phyloP scores from a whole-genome alignment of 352 stramenopile species.

The Halophytophthora polymorphica region DNA sequence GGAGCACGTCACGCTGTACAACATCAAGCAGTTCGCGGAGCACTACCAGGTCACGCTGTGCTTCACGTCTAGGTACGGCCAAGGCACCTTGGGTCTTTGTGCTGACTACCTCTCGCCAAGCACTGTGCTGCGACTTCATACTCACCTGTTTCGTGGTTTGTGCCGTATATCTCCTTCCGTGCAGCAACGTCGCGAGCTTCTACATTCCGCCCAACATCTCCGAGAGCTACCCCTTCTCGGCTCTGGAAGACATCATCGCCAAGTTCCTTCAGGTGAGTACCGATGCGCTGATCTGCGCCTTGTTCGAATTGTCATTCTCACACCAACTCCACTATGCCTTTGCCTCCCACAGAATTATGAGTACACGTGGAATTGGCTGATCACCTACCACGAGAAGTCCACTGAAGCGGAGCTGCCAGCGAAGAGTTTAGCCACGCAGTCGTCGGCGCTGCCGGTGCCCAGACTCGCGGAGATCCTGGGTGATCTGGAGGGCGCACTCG shows the following conservation, averaged over 20 bases:
- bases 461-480: slow-evolving; percentile 55
- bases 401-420: slow-evolving; percentile 16
- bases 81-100: neutral
- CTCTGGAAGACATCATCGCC: slow-evolving; percentile 83
- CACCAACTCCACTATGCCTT: slow-evolving; percentile 6
- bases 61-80: slow-evolving; percentile 79
- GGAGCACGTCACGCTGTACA: slow-evolving; percentile 87
- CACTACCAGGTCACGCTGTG: slow-evolving; percentile 86
- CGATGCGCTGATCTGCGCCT: neutral
- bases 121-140: neutral
- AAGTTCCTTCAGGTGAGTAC: slow-evolving; percentile 79
- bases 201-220: slow-evolving; percentile 82
- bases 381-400: slow-evolving; percentile 58
- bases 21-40: slow-evolving; percentile 88
- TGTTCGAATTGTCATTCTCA: neutral
- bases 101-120: neutral
- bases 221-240: slow-evolving; percentile 81
- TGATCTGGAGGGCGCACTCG: slow-evolving; percentile 59
- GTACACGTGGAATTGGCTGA: slow-evolving; percentile 71
- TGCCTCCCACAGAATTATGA: slow-evolving; percentile 63
- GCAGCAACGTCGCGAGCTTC: slow-evolving; percentile 75
- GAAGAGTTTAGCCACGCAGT: slow-evolving; percentile 20
- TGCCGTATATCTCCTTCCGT: neutral
- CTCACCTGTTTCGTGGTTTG: slow-evolving; percentile 7
- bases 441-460: slow-evolving; percentile 13